These are phyloP conservation scores for Saccharomyces pastorianus DNA, from an alignment of 1,139 yeast species.

Conservation along the genomic window DNA sequence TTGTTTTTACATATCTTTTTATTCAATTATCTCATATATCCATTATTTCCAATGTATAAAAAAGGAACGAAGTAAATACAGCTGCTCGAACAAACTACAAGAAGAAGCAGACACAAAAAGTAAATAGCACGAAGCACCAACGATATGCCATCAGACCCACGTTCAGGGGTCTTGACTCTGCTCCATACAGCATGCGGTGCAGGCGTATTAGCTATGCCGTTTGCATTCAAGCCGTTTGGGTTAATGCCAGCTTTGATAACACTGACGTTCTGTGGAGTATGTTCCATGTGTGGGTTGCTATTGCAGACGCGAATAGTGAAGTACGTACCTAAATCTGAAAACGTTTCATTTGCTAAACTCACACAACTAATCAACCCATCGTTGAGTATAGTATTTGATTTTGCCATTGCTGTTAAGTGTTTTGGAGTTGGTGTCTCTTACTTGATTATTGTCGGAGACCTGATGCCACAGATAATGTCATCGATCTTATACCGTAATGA, in stretches of 20 bases:
- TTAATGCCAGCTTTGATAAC: conserved; percentile 58
- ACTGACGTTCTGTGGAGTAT: conserved; percentile 43
- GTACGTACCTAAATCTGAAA: conserved; percentile 53
- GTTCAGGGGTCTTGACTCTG: conserved; percentile 42
- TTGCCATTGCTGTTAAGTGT: conserved; percentile 84
- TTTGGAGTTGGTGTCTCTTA: conserved; percentile 72
- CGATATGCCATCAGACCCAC: conserved; percentile 17
- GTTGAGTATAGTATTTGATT: conserved; percentile 72
- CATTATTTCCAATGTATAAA: not conserved
- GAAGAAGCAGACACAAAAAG: not conserved
- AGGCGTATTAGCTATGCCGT: conserved; percentile 90
- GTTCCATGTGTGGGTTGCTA: conserved; percentile 24
- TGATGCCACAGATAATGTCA: conserved; percentile 60
- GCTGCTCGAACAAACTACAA: not conserved
- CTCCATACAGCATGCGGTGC: conserved; percentile 58
- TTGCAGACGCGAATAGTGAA: conserved; percentile 32
- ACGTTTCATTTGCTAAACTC: conserved; percentile 72
- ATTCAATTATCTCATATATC: not conserved
- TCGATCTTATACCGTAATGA: conserved; percentile 26
- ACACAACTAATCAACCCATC: conserved; percentile 75
- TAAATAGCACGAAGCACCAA: not conserved
- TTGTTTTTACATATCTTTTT: not conserved
- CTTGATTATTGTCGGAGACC: conserved; percentile 67
- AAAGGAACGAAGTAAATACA: not conserved
- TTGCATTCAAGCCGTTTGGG: conserved; percentile 81